Base-by-base conservation (phyloP, 2,329 filamentous ascomycete species). In the Chrysoporthe cubensis region DNA sequence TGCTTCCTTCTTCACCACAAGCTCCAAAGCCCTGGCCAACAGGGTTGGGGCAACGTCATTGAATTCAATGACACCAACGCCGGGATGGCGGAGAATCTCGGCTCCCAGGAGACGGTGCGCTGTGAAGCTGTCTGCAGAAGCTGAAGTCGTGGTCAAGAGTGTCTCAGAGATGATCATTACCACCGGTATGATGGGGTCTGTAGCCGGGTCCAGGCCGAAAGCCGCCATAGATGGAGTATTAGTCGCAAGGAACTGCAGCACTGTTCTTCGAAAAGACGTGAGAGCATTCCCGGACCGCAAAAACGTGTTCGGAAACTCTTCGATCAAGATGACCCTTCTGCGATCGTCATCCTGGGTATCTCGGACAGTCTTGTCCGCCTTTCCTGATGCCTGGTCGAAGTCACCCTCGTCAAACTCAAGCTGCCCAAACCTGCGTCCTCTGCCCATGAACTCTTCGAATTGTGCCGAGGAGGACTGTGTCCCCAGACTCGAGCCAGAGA, bases 121-220 rank as follows among this genome's bases (percentile, higher is more conserved):
- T 0, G 96, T 99, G 74, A 98, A 94, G 78, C 92, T 97, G 75
- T 98, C 94, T 14, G 93, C 89, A 11, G 91, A 89, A 1, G 94
- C 91, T 3, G 92, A 94, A 8, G 90, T 94, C 1, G 94, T 96
- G 0, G 92, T 95, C 18, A 97, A 81, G 16, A 97, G 82, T 0
- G 93, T 96, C 78, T 99, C 96, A 0, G 96, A 97, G 62, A 99
- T 89, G 67, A 99, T 87, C 81, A 99, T 90, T 43, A 99, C 87
- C 46, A 98, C 84, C 0, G 96, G 96, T 1, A 87, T 88, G 37
- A 89, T 81, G 11, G 83, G 78, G 3, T 85, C 83, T 62, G 73
- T 72, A 43, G 73, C 77, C 61, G 74, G 78, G 72, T 79, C 82
- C 69, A 75, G 82, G 32, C 77, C 80, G 76, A 82, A 85, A 66